Evolutionary conservation across 805 yeast species (phyloP), one percentile per base, ranked within the genome.

Genomic region (Teunomyces barrocoloradensis): DNA sequence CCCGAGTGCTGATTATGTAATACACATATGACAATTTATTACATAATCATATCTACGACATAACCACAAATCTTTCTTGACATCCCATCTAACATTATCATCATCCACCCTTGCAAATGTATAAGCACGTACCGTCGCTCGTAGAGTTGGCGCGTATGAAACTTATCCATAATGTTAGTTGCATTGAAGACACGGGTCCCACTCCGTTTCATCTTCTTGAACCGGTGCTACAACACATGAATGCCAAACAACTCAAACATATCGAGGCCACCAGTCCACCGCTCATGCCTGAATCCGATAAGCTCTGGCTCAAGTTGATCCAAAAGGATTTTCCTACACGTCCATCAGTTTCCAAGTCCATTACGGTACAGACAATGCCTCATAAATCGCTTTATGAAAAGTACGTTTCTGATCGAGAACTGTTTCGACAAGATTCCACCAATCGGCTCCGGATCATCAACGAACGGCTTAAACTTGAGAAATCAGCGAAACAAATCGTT

Each of bases 271-370:
- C 55, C 40, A 74, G 79, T 37, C 77, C 78, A 4, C 77, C 67
- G 20, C 53, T 80, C 1, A 58, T 58, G 5, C 69, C 74, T 1
- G 59, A 67, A 36, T 63, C 77, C 3, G 82, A 78, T 50, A 64
- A 61, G 5, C 52, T 79, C 29, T 80, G 84, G 84, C 58, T 55
- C 34, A 46, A 49, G n/a, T 58, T 80, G 18, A 61, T 79, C 1
- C 62, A 63, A 34, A 68, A 74, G 46, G 84, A 79, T 54, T 80
- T 80, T 51, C 69, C 77, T 2, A 72, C 71, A 42, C 57, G 81
- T 30, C 80, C 81, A 5, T 29, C 33, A 11, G 42, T 43, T 11
- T 12, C 28, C 5, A 34, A 30, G 4, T 36, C 15, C n/a, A 4
- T 33, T n/a, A 10, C 44, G 5, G 28, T n/a, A 5, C 35, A 12